Evolutionary conservation across 108 stramenopile species (phyloP).

Genomic region (Chaetoceros muelleri): DNA sequence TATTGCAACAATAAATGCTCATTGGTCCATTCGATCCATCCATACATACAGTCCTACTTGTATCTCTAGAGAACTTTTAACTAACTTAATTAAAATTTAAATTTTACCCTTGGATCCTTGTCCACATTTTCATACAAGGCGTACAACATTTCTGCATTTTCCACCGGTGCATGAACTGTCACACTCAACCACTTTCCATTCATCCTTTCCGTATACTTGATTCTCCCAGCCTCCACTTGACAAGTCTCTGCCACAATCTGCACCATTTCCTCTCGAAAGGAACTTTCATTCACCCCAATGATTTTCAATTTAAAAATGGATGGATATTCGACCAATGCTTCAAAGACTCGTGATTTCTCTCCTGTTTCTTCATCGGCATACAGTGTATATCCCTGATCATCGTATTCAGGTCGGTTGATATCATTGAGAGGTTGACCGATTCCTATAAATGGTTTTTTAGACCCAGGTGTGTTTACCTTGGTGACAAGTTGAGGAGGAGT

Average conservation of each 20-base stretch:
- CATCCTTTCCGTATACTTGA: slow-evolving; percentile 35
- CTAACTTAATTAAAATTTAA: slow-evolving; percentile 74
- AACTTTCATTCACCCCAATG: slow-evolving; percentile 64
- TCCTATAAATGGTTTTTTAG: slow-evolving; percentile 48
- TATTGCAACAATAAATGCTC: too few relatives aligned
- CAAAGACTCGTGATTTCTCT: slow-evolving; percentile 81
- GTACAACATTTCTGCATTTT: slow-evolving; percentile 82
- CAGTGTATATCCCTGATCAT: slow-evolving; percentile 81
- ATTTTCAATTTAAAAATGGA: slow-evolving; percentile 81
- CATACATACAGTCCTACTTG: too few relatives aligned
- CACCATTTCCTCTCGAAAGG: slow-evolving; percentile 66
- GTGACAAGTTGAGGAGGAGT: not conserved
- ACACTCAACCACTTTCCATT: slow-evolving; percentile 82
- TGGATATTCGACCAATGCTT: slow-evolving; percentile 84
- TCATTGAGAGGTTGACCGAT: slow-evolving; percentile 70
- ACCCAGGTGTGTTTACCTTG: too few relatives aligned
- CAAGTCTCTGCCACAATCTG: slow-evolving; percentile 64
- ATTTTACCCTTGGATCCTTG: slow-evolving; percentile 79
- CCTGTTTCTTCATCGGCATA: slow-evolving; percentile 79
- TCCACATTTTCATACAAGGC: slow-evolving; percentile 66
- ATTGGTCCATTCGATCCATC: too few relatives aligned
- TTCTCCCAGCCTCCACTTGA: slow-evolving; percentile 28
- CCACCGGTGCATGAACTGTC: slow-evolving; percentile 69
- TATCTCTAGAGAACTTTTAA: too few relatives aligned
- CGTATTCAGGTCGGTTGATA: slow-evolving; percentile 67